phyloP scores from a whole-genome alignment of 176 grass and related monocot genomes.

The Hyparrhenia diplandra region DNA sequence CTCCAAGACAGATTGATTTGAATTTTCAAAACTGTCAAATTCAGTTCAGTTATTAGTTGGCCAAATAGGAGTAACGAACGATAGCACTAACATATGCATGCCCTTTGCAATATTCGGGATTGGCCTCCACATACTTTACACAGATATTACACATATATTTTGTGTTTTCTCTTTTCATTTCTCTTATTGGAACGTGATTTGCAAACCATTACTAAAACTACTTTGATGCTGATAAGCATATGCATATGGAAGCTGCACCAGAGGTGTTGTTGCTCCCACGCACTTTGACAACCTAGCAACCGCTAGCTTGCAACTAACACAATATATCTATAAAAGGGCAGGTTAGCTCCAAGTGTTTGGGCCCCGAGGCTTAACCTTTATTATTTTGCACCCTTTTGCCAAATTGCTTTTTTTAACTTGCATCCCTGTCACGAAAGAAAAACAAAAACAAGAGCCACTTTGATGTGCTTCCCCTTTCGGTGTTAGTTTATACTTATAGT shows the following conservation, averaged over 20 bases:
- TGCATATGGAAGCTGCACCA: conserved; percentile 49
- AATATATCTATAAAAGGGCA: conserved; percentile 39
- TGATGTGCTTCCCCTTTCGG: conserved; percentile 17
- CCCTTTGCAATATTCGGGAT: conserved; percentile 14
- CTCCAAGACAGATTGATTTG: background rate
- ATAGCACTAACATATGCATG: conserved; percentile 5
- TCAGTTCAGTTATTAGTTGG: background rate
- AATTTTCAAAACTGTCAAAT: background rate
- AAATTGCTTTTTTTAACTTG: background rate
- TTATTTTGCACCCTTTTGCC: background rate
- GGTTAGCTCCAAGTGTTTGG: conserved; percentile 42
- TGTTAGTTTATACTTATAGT: conserved; percentile 20
- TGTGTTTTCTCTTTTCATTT: background rate
- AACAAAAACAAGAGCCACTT: conserved; percentile 20
- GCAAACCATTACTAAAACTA: conserved; percentile 15
- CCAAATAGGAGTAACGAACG: conserved; percentile 20
- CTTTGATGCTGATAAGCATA: conserved; percentile 30
- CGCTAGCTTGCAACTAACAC: conserved; percentile 34
- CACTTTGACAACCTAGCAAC: conserved; percentile 33
- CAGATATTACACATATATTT: background rate
- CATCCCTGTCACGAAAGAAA: conserved; percentile 20
- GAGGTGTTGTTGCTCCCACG: conserved; percentile 13
- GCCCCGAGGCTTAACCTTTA: conserved; percentile 7
- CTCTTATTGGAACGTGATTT: conserved; percentile 39
- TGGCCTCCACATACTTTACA: conserved; percentile 2